phyloP scores from a whole-genome alignment of 2,329 filamentous ascomycete species.

The Epichloe bromicola region DNA sequence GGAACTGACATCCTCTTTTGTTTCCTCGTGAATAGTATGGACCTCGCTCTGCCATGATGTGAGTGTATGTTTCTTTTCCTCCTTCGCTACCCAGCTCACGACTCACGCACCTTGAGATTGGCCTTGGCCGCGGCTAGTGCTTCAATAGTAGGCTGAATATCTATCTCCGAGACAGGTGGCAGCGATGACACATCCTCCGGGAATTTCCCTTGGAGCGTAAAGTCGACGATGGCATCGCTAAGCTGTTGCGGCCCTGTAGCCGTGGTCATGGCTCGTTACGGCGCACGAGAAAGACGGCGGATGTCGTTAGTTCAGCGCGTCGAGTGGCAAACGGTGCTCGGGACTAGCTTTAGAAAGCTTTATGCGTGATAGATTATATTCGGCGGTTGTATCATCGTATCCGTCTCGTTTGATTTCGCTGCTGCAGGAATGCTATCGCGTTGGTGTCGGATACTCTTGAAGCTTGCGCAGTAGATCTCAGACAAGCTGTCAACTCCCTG shows the following conservation, averaged over 20 bases:
- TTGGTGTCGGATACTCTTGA: not conserved
- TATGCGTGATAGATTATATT: not conserved
- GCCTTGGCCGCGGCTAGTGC: slow-evolving; percentile 23
- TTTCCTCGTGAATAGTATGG: slow-evolving; percentile 60
- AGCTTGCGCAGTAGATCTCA: not conserved
- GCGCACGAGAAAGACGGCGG: not conserved
- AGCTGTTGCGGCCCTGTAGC: slow-evolving; percentile 19
- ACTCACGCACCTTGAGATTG: slow-evolving; percentile 26
- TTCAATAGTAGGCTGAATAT: slow-evolving; percentile 26
- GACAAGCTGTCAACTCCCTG: slow-evolving; percentile 3
- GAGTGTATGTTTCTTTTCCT: not conserved
- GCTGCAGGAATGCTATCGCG: not conserved
- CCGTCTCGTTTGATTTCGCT: not conserved
- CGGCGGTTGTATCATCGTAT: not conserved
- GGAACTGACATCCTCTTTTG: slow-evolving; percentile 64
- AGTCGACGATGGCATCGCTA: slow-evolving; percentile 27
- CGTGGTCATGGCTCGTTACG: slow-evolving; percentile 17
- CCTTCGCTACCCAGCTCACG: not conserved
- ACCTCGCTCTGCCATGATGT: slow-evolving; percentile 42
- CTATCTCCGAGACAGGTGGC: slow-evolving; percentile 23
- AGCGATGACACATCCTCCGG: slow-evolving; percentile 26
- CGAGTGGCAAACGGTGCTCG: not conserved
- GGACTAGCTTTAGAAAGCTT: not conserved
- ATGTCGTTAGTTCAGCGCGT: not conserved
- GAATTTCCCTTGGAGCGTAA: slow-evolving; percentile 27